Evolutionary conservation across 495 filamentous ascomycete species (phyloP).

Genomic region (Neurospora hispaniola): DNA sequence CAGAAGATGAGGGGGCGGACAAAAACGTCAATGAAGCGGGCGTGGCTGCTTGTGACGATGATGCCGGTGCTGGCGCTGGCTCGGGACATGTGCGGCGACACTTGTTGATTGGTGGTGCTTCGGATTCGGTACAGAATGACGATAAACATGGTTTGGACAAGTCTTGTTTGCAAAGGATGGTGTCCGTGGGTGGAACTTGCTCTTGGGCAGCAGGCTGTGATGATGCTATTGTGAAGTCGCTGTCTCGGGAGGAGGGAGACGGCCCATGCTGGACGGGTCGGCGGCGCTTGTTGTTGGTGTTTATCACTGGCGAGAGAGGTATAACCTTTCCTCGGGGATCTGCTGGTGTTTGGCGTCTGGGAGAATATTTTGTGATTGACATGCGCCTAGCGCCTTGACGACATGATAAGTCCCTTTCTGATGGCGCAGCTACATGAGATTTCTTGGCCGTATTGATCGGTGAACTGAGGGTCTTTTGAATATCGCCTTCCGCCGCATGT

Average conservation of each 20-base stretch:
- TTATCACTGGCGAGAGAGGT: constrained; percentile 8
- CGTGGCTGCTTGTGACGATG: constrained; percentile 16
- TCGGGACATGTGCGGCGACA: constrained; percentile 6
- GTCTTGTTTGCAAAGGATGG: background rate
- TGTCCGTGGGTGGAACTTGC: background rate
- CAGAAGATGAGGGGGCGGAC: constrained; percentile 6
- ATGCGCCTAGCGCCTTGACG: background rate
- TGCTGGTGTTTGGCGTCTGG: background rate
- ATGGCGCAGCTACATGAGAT: background rate
- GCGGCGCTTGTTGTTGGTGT: background rate
- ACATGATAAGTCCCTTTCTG: background rate
- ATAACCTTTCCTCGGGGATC: constrained; percentile 3
- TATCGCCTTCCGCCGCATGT: background rate
- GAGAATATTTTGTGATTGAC: background rate
- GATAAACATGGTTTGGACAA: background rate
- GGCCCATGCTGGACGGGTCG: background rate
- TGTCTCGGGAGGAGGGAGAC: background rate
- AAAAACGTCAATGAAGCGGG: constrained; percentile 26
- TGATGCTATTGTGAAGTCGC: background rate
- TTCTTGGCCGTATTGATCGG: background rate
- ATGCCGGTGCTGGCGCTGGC: background rate
- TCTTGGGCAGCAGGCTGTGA: background rate
- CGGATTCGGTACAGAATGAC: constrained; percentile 24
- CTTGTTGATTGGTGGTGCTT: constrained; percentile 27
- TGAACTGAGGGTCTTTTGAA: background rate